Evolutionary conservation across 495 filamentous ascomycete species (phyloP).

Genomic region (Cenococcum geophilum): DNA sequence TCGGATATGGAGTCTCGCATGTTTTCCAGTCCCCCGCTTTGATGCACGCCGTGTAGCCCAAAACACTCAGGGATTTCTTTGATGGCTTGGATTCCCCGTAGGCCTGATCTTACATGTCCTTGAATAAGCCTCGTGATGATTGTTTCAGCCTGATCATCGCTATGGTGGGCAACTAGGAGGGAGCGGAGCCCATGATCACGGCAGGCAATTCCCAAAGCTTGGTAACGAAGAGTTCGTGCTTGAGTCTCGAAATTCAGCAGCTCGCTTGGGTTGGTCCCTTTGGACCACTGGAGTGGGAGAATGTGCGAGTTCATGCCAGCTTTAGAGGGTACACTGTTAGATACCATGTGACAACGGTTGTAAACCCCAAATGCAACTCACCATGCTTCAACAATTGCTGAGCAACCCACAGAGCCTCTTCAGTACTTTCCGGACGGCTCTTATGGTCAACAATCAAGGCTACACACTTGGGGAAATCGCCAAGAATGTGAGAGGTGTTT

Average conservation of each 20-base stretch:
- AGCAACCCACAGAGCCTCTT: conserved; percentile 60
- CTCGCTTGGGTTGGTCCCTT: conserved; percentile 33
- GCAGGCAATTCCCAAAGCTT: conserved; percentile 59
- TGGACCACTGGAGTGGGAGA: conserved; percentile 45
- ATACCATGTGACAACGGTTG: neutral
- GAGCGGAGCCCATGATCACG: conserved; percentile 42
- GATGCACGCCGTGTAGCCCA: conserved; percentile 61
- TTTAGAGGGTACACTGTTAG: conserved; percentile 7
- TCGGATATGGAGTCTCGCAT: neutral
- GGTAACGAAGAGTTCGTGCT: conserved; percentile 70
- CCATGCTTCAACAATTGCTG: conserved; percentile 41
- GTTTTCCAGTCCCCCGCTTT: conserved; percentile 50
- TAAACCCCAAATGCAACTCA: conserved; percentile 4
- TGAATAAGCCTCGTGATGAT: conserved; percentile 65
- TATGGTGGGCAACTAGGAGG: conserved; percentile 74
- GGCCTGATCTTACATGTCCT: conserved; percentile 56
- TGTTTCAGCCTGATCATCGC: conserved; percentile 83
- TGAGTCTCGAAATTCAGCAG: conserved; percentile 67
- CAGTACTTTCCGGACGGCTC: conserved; percentile 57
- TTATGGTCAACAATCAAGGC: conserved; percentile 72
- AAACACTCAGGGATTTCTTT: conserved; percentile 76
- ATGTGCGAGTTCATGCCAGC: conserved; percentile 47
- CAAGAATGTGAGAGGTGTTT: conserved; percentile 16
- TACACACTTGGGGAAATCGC: conserved; percentile 7
- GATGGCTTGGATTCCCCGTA: conserved; percentile 60